Evolutionary conservation across 768 basidiomycete species (phyloP).

Genomic region (Daedaleopsis nitida): DNA sequence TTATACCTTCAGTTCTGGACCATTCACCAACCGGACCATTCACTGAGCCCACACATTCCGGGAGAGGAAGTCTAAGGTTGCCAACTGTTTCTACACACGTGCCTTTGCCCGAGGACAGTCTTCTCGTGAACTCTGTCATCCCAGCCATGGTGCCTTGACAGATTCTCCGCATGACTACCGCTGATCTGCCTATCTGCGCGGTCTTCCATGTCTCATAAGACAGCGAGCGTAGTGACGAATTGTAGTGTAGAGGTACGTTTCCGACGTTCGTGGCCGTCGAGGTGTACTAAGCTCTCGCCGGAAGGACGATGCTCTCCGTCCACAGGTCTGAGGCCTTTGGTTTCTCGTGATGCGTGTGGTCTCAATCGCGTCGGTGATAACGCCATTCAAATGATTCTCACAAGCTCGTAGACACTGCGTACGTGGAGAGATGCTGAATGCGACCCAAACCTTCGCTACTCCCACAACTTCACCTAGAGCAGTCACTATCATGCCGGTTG

Average conservation of each 20-base stretch:
- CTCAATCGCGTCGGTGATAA: no score
- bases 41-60: not conserved
- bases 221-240: not conserved
- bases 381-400: not conserved
- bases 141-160: not conserved
- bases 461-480: conserved; percentile 4
- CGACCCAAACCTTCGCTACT: not conserved
- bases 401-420: not conserved
- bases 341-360: not conserved
- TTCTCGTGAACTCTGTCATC: not conserved
- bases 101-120: no score
- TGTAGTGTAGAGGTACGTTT: not conserved
- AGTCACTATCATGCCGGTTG: conserved; percentile 6
- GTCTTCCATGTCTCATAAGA: not conserved
- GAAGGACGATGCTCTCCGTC: not conserved
- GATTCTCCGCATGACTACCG: not conserved
- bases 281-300: not conserved
- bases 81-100: no score
- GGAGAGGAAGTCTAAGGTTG: no score
- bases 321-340: not conserved
- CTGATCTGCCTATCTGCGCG: not conserved
- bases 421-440: not conserved
- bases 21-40: not conserved
- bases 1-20: conserved; percentile 8
- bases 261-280: not conserved